Percentiles rank a stretch among this genome's conserved stretches.
These are phyloP conservation scores for Ustilaginoidea virens DNA, from an alignment of 2,329 filamentous ascomycete genomes.

Conservation along the genomic window DNA sequence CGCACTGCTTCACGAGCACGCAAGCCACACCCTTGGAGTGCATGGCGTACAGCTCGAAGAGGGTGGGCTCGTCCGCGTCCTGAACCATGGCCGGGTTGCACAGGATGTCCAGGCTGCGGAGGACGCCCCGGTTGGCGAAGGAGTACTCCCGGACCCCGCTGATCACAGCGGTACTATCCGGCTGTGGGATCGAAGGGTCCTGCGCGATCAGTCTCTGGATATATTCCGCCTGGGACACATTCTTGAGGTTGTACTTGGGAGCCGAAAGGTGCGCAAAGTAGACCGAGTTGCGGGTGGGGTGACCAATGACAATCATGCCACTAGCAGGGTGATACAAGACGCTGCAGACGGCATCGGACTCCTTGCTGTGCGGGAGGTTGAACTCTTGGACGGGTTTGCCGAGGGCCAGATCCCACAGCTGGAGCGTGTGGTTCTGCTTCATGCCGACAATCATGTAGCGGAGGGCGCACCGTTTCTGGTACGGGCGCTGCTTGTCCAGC, in stretches of 20 bases:
- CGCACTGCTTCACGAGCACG: constrained; percentile 68
- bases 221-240: constrained; percentile 77
- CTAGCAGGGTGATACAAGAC: constrained; percentile 86
- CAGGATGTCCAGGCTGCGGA: constrained; percentile 83
- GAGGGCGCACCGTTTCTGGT: constrained; percentile 75
- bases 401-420: constrained; percentile 94
- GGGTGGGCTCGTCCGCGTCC: constrained; percentile 50
- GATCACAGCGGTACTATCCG: constrained; percentile 92
- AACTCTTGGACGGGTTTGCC: constrained; percentile 94
- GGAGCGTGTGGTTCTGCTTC: constrained; percentile 97
- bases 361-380: constrained; percentile 88
- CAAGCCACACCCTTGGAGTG: constrained; percentile 95
- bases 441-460: constrained; percentile 94
- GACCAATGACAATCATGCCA: constrained; percentile 86
- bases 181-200: constrained; percentile 59
- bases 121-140: constrained; percentile 68
- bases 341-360: constrained; percentile 95
- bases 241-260: constrained; percentile 74
- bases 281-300: constrained; percentile 91
- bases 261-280: constrained; percentile 95
- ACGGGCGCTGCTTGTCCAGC: constrained; percentile 89
- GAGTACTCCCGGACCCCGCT: constrained; percentile 94
- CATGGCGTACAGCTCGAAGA: constrained; percentile 95
- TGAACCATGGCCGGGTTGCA: constrained; percentile 50
- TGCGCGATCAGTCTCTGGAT: constrained; percentile 62